Conservation (phyloP, 345 rosid genomes). For the Noccaea caerulescens region DNA sequence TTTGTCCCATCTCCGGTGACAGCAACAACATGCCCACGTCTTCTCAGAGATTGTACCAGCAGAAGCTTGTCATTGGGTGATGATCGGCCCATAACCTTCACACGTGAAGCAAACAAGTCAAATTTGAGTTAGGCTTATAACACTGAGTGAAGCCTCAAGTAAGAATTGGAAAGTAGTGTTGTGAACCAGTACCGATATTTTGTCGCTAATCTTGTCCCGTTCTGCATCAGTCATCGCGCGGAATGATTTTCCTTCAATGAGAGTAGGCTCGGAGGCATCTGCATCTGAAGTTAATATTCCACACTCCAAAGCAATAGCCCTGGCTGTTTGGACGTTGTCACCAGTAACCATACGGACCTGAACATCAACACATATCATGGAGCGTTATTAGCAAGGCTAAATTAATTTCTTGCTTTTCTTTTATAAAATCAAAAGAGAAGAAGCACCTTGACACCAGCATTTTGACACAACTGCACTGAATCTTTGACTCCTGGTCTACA, state of each 20-base stretch:
- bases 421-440: background rate
- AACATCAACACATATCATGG: constrained; percentile 10
- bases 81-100: constrained; percentile 91
- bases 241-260: constrained; percentile 86
- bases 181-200: constrained; percentile 62
- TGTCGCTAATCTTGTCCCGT: constrained; percentile 71
- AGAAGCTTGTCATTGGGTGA: constrained; percentile 90
- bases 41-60: constrained; percentile 79
- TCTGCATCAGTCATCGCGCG: constrained; percentile 68
- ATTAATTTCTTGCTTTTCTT: background rate
- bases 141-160: constrained; percentile 11
- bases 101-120: constrained; percentile 23
- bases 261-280: constrained; percentile 64
- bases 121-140: constrained; percentile 17
- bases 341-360: constrained; percentile 99
- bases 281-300: constrained; percentile 72
- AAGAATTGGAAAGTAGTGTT: constrained; percentile 1
- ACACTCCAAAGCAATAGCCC: constrained; percentile 93
- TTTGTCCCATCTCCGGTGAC: constrained; percentile 96
- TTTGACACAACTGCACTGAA: constrained; percentile 76
- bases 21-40: constrained; percentile 76
- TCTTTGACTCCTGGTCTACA: constrained; percentile 83
- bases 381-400: background rate
- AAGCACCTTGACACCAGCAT: constrained; percentile 88
- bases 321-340: constrained; percentile 93